These are phyloP conservation scores for Aspergillus sclerotiicarbonarius DNA, from an alignment of 495 filamentous ascomycete genomes.

Conservation along the genomic window DNA sequence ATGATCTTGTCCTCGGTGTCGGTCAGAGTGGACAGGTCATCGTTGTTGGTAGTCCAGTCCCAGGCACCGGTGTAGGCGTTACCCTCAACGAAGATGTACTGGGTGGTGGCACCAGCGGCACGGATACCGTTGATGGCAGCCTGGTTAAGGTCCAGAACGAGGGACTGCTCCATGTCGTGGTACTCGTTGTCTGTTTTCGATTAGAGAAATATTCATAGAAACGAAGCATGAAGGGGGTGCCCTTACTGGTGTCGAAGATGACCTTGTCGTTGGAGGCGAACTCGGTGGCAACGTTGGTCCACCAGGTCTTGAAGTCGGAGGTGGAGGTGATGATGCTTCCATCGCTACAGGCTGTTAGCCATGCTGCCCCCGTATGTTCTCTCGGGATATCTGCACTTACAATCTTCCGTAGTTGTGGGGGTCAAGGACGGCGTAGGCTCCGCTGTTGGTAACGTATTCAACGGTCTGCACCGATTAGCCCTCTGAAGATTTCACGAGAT, in stretches of 20 bases:
- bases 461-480: conserved; percentile 44
- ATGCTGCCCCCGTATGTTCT: not conserved
- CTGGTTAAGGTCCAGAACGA: conserved; percentile 71
- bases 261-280: conserved; percentile 61
- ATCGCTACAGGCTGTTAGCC: conserved; percentile 43
- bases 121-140: conserved; percentile 73
- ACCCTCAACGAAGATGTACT: conserved; percentile 74
- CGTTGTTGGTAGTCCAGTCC: conserved; percentile 52
- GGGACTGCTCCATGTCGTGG: conserved; percentile 67
- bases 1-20: conserved; percentile 61
- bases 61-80: conserved; percentile 66
- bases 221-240: not conserved
- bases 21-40: conserved; percentile 56
- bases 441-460: conserved; percentile 58
- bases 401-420: conserved; percentile 70
- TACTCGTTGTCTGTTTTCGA: conserved; percentile 66
- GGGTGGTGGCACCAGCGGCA: conserved; percentile 61
- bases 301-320: conserved; percentile 59
- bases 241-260: conserved; percentile 55
- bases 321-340: conserved; percentile 63
- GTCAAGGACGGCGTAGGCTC: conserved; percentile 64
- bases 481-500: not conserved
- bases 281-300: conserved; percentile 58
- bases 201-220: not conserved
- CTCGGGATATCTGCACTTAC: conserved; percentile 18